Percentiles rank a stretch among this genome's conserved stretches.
These are phyloP conservation scores for Sugiyamaella neomexicana DNA, from an alignment of 1,139 yeast genomes.

Conservation along the genomic window DNA sequence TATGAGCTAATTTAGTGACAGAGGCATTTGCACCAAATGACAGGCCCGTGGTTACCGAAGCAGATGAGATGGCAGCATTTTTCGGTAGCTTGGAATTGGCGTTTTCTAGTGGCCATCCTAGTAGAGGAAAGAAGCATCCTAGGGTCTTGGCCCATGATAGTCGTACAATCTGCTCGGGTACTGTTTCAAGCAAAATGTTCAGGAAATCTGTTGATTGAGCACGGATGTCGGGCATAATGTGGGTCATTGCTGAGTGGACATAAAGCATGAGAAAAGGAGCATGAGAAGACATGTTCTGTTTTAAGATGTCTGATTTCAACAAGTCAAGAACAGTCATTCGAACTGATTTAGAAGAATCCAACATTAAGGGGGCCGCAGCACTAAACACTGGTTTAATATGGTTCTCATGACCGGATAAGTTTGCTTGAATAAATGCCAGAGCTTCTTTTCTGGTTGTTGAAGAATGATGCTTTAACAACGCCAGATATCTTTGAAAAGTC, in stretches of 20 bases:
- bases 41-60: slow-evolving; percentile 37
- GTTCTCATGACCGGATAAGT: slow-evolving; percentile 24
- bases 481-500: slow-evolving; percentile 46
- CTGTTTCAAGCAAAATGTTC: slow-evolving; percentile 49
- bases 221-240: slow-evolving; percentile 72
- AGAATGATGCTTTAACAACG: slow-evolving; percentile 78
- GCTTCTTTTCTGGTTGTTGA: slow-evolving; percentile 74
- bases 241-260: slow-evolving; percentile 94
- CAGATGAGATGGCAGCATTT: slow-evolving; percentile 25
- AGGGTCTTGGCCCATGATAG: slow-evolving; percentile 41
- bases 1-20: slow-evolving; percentile 36
- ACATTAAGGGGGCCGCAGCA: slow-evolving; percentile 54
- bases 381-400: slow-evolving; percentile 59
- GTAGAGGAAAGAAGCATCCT: slow-evolving; percentile 42
- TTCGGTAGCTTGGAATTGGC: slow-evolving; percentile 4
- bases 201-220: slow-evolving; percentile 68
- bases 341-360: slow-evolving; percentile 65
- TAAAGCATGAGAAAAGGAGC: slow-evolving; percentile 66
- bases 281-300: slow-evolving; percentile 43
- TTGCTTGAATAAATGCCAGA: slow-evolving; percentile 40
- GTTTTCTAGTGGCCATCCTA: slow-evolving; percentile 42
- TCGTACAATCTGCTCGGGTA: slow-evolving; percentile 36
- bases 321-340: slow-evolving; percentile 59
- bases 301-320: slow-evolving; percentile 43
- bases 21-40: slow-evolving; percentile 39